Evolutionary conservation across 257 asterid genomes (phyloP).

Genomic region (Solanum pimpinellifolium): DNA sequence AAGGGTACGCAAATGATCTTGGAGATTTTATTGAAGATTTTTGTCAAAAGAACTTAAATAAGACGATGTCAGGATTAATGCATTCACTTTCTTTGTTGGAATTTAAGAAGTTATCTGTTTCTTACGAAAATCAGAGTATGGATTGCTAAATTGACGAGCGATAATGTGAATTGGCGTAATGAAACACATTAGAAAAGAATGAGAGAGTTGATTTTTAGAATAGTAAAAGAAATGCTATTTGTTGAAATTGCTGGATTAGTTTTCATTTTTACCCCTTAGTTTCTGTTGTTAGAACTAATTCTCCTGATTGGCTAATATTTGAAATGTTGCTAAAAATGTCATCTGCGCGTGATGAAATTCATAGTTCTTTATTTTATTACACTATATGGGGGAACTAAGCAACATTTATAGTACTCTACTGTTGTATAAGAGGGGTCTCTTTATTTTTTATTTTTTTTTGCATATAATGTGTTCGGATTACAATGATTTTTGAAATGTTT

Average conservation of each 20-base stretch:
- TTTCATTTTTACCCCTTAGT: not conserved
- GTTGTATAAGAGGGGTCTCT: not conserved
- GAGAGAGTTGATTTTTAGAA: not conserved
- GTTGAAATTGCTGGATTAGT: not conserved
- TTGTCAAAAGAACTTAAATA: not conserved
- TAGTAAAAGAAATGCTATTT: not conserved
- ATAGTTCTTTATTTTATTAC: not conserved
- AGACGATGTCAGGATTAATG: not conserved
- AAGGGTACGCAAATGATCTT: not conserved
- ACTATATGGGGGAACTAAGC: not conserved
- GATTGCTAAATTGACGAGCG: not conserved
- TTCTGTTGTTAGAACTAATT: not conserved
- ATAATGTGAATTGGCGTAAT: not conserved
- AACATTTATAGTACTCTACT: too few relatives aligned
- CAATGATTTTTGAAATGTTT: not conserved
- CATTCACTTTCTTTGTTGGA: not conserved
- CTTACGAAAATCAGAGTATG: too few relatives aligned
- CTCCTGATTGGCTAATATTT: not conserved
- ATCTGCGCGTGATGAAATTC: not conserved
- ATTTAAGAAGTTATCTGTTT: not conserved
- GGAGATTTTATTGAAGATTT: not conserved
- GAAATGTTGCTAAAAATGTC: not conserved
- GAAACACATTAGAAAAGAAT: not conserved
- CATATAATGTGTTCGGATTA: not conserved
- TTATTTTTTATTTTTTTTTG: too few relatives aligned